Conservation (phyloP, 208 protist genomes). For the Trypanosoma cruzi region DNA sequence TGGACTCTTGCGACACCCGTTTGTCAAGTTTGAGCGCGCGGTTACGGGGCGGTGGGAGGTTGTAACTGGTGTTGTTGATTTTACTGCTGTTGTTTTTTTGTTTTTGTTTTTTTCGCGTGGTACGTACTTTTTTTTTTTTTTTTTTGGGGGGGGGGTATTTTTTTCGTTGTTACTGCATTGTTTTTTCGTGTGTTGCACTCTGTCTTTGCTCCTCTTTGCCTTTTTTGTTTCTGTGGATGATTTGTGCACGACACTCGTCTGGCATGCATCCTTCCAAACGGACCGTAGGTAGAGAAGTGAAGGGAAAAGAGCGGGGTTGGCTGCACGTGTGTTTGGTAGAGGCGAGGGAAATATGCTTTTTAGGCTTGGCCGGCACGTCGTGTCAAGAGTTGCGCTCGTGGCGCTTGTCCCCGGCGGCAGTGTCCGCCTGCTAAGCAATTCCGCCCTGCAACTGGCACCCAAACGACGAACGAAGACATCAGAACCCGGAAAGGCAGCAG, state of each 20-base stretch:
- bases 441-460: neutral
- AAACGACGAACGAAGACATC: neutral
- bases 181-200: too few species aligned
- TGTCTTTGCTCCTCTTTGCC: neutral
- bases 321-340: too few species aligned
- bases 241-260: neutral
- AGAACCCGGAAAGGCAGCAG: neutral
- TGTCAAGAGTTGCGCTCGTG: neutral
- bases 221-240: neutral
- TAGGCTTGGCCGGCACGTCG: neutral
- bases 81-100: neutral
- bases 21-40: neutral
- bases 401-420: neutral
- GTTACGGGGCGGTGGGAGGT: neutral
- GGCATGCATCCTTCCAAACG: neutral
- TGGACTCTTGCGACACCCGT: neutral
- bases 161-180: too few species aligned
- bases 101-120: neutral
- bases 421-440: neutral
- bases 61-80: neutral
- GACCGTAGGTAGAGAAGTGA: neutral
- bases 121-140: conserved; percentile 7
- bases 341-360: neutral
- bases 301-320: neutral
- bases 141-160: neutral